Evolutionary conservation across 2,329 filamentous ascomycete genomes (phyloP).

Genomic region (Whalleya microplaca): DNA sequence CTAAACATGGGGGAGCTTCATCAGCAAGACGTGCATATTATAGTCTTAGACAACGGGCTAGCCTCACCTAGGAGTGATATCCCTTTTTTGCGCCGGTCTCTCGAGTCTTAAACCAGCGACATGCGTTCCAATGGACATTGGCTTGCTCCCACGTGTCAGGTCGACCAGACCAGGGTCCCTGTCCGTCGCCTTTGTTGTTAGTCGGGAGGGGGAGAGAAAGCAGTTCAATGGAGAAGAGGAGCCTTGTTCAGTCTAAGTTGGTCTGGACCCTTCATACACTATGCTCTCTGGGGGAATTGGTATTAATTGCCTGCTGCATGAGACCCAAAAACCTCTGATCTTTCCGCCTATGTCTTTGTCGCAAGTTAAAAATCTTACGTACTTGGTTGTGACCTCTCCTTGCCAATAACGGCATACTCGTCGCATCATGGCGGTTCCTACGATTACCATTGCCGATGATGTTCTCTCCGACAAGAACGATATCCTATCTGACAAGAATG

Average conservation of each 20-base stretch:
- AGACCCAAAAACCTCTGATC: background rate
- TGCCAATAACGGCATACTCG: constrained; percentile 7
- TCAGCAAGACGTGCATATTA: no score
- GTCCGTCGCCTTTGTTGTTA: constrained; percentile 7
- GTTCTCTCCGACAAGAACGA: constrained; percentile 29
- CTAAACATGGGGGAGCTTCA: background rate
- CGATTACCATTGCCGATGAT: constrained; percentile 37
- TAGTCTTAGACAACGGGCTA: background rate
- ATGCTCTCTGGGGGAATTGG: background rate
- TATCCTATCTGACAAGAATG: background rate
- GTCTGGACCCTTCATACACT: background rate
- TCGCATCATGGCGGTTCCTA: constrained; percentile 28
- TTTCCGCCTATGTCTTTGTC: background rate
- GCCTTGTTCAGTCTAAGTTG: background rate
- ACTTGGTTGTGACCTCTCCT: background rate
- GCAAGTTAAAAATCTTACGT: background rate
- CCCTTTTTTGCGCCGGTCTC: constrained; percentile 9
- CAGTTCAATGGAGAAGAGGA: constrained; percentile 1
- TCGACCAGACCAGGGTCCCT: background rate
- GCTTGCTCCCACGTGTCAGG: constrained; percentile 10
- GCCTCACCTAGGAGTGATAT: background rate
- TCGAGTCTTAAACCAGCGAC: constrained; percentile 5
- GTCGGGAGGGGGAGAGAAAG: constrained; percentile 3
- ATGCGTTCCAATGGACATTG: constrained; percentile 1
- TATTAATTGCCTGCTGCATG: background rate